Base-by-base conservation (phyloP, 2,329 filamentous ascomycete species). In the Neofusicoccum parvum region DNA sequence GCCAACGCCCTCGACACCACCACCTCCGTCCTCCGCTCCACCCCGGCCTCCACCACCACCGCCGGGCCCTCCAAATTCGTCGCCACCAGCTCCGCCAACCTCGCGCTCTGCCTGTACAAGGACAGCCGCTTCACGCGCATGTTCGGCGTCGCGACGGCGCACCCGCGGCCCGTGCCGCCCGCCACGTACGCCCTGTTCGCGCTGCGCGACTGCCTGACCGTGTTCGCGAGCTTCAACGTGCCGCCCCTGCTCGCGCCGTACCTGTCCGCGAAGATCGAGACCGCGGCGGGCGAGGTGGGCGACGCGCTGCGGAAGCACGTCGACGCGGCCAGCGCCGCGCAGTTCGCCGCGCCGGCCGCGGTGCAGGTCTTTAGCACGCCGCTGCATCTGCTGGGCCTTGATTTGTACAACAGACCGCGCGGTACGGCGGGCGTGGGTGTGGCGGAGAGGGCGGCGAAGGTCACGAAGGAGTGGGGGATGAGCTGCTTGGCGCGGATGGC, bases 201-300 rank as follows among this genome's bases (percentile, higher is more conserved):
- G 3, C 74, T 90, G 64, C 88, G 94, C 71, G 94, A 97, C 80
- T 92, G 90, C 78, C 80, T 96, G 68, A 97, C 94, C 60, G 93
- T 97, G 72, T 96, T 96, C 76, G 92, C 92, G 4, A 92, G 88
- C 12, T 98, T 97, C 85, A 97, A 97, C 75, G 81, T 97, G 2
- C 94, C 94, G 0, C 87, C 92, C 0, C 74, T 95, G 1, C 82
- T 97, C 10, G 92, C 91, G 0, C 92, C 92, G 0, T 78, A 81
- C 5, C 80, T 97, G 20, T 86, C 79, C 3, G 15, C 46, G 27
- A 14, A 17, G 3, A 36, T 64, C 6, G 37, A 60, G n/a, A 20
- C 12, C 17, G 67, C 15, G 64, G 65, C 46, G 69, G 71, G 54
- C 45, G 27, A 54, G 1, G 71, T 78, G 68, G 49, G 65, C 48